phyloP scores from a whole-genome alignment of 495 filamentous ascomycete genomes.

The Amniculicola lignicola region DNA sequence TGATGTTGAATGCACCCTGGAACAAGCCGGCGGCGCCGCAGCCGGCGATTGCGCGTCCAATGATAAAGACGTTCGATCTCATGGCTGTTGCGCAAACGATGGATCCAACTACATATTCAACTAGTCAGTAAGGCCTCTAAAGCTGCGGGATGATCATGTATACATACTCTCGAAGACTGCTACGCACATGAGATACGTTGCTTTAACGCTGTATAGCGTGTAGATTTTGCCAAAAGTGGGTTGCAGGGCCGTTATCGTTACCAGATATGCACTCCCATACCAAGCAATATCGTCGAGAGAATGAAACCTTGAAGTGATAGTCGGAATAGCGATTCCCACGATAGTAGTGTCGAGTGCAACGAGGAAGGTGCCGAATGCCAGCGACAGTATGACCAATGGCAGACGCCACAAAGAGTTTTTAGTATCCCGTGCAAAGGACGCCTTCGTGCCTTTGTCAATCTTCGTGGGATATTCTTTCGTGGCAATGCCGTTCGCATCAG shows the following conservation, averaged over 20 bases:
- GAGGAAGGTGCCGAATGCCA: slow-evolving; percentile 24
- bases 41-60: slow-evolving; percentile 81
- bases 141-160: neutral
- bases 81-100: slow-evolving; percentile 76
- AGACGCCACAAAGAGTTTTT: too few relatives aligned
- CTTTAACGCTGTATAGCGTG: slow-evolving; percentile 69
- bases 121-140: neutral
- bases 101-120: slow-evolving; percentile 64
- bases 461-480: too few relatives aligned
- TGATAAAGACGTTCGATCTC: slow-evolving; percentile 68
- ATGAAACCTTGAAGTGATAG: slow-evolving; percentile 31
- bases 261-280: slow-evolving; percentile 29
- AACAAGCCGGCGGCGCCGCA: slow-evolving; percentile 80
- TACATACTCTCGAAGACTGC: slow-evolving; percentile 69
- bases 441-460: too few relatives aligned
- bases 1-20: slow-evolving; percentile 76
- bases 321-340: slow-evolving; percentile 32
- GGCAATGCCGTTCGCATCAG: too few relatives aligned
- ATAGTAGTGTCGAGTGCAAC: slow-evolving; percentile 30
- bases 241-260: slow-evolving; percentile 55
- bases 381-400: too few relatives aligned
- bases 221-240: slow-evolving; percentile 76
- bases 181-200: slow-evolving; percentile 65
- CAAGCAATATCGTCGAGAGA: slow-evolving; percentile 34
- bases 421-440: too few relatives aligned